Base-by-base conservation (phyloP, 2,329 filamentous ascomycete species). In the Verticillium albo-atrum region DNA sequence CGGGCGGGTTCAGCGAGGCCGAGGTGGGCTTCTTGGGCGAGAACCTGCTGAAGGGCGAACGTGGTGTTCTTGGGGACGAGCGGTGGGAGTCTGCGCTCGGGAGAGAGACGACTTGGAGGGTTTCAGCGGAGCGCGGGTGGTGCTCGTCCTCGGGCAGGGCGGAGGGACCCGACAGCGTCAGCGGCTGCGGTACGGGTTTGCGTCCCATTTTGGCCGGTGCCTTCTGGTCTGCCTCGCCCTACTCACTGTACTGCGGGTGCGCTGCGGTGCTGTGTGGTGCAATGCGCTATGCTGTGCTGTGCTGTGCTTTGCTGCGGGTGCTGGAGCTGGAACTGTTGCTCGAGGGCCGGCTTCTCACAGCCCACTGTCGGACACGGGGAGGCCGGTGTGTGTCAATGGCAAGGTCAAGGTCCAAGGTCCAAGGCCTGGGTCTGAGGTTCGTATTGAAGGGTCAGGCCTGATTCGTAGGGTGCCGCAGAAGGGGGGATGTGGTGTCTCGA, bases 171-270 rank as follows among this genome's bases (percentile, higher is more conserved):
- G 77, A 75, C 73, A 85, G 76, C 70, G 78, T 74, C 74, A 85
- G 78, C 74, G 83, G 82, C 76, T 84, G 79, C 65, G 82, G 83
- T 73, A 78, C 81, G 69, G 79, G 74, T 74, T 84, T 86, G 72
- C 82, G 83, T 75, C 78, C 82, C 82, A 85, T 85, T 57, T 32
- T 57, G 42, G 55, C 51, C 15, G 51, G 51, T 47, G n/a, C 37
- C 37, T 32, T 14, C n/a, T n/a, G n/a, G n/a, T 47, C 37, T 50
- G 42, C 42, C 42, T 50, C 42, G 20, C 42, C 42, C 42, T 50
- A 50, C 42, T 50, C 30, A 32, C 30, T 32, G 7, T 32, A 65
- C 61, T 73, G 63, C 53, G 54, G n/a, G n/a, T n/a, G n/a, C n/a
- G n/a, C n/a, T n/a, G n/a, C n/a, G n/a, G 54, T 32, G 51, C 30